Conservation (phyloP, 495 filamentous ascomycete genomes). For the Penicillium canescens region DNA sequence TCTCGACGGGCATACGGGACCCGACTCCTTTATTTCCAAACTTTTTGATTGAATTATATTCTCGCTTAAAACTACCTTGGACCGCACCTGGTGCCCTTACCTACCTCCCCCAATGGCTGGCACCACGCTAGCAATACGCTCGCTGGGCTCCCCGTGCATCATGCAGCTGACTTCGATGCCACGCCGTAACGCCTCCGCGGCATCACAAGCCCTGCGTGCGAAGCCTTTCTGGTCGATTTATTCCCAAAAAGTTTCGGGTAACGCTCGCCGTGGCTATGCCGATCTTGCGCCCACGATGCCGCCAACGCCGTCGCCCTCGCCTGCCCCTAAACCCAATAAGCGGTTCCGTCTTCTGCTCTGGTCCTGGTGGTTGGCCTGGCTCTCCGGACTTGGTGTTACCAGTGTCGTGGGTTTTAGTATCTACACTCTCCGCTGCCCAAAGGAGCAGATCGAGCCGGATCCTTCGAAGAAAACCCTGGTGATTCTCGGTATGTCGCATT, state of each 20-base stretch:
- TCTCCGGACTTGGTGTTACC: conserved; percentile 65
- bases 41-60: conserved; percentile 11
- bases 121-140: conserved; percentile 41
- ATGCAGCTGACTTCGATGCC: conserved; percentile 43
- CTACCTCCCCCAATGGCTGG: conserved; percentile 46
- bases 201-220: conserved; percentile 27
- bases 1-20: too few species aligned
- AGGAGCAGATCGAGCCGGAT: conserved; percentile 77
- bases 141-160: conserved; percentile 35
- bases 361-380: conserved; percentile 75
- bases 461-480: conserved; percentile 95
- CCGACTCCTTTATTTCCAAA: conserved; percentile 16
- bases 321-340: conserved; percentile 45
- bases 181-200: conserved; percentile 34
- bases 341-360: conserved; percentile 57
- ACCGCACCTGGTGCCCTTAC: too few species aligned
- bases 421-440: conserved; percentile 76
- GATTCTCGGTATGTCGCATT: conserved; percentile 71
- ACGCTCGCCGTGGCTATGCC: conserved; percentile 42
- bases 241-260: conserved; percentile 32
- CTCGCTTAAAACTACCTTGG: too few species aligned
- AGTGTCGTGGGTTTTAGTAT: conserved; percentile 77
- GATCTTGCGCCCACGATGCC: conserved; percentile 39
- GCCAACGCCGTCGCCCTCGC: too few species aligned
- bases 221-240: conserved; percentile 21